Percentiles rank a stretch among this genome's conserved stretches.
phyloP scores from a whole-genome alignment of 495 filamentous ascomycete genomes.

The Penicillium steckii region DNA sequence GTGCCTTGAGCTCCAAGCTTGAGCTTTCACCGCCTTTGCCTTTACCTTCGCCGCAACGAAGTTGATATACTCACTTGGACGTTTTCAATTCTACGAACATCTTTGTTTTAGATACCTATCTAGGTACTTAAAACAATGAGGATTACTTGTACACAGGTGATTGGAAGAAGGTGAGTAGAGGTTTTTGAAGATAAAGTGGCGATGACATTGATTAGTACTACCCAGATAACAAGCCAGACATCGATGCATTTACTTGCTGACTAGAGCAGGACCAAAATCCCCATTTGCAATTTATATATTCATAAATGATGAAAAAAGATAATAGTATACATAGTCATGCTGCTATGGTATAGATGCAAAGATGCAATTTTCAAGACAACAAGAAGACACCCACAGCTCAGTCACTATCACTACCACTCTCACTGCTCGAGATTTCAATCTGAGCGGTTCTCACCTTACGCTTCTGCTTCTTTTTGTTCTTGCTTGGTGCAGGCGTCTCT shows the following conservation, averaged over 20 bases:
- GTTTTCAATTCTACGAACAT: neutral
- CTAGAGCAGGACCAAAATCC: neutral
- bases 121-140: too few species aligned
- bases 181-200: too few species aligned
- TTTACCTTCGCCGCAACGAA: conserved; percentile 14
- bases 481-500: conserved; percentile 4
- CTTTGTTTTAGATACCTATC: too few species aligned
- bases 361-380: conserved; percentile 16
- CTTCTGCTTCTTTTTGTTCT: conserved; percentile 32
- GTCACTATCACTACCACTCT: conserved; percentile 33
- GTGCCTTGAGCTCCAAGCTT: conserved; percentile 44
- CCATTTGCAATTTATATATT: neutral
- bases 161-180: too few species aligned
- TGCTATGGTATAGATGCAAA: conserved; percentile 12
- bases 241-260: neutral
- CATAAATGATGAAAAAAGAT: conserved; percentile 3
- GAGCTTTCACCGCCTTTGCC: conserved; percentile 37
- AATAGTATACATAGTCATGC: conserved; percentile 10
- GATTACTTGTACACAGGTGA: too few species aligned
- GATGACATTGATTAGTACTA: too few species aligned
- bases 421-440: conserved; percentile 30
- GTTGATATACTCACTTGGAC: neutral
- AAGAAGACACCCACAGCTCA: conserved; percentile 9
- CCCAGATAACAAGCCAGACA: too few species aligned
- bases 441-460: conserved; percentile 25